Base-by-base conservation (phyloP, 2,329 filamentous ascomycete genomes). In the Penicillium sp. region DNA sequence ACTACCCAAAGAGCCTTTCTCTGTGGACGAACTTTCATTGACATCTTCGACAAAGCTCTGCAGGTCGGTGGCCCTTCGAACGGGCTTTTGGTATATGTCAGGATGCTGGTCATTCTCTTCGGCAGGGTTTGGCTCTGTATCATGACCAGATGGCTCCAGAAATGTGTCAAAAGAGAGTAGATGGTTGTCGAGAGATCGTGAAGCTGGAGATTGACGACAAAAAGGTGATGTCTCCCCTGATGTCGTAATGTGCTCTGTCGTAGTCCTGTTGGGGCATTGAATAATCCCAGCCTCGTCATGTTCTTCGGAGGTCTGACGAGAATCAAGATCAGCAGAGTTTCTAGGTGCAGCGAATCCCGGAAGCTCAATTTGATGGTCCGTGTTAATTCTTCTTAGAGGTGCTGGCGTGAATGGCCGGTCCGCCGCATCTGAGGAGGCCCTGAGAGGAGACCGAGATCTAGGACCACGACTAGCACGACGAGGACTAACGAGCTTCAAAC, bases 31-130 rank as follows among this genome's bases (percentile, higher is more conserved):
- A 12, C 45, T 34, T 23, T 45, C 48, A 15, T 38, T 34, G 24
- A 15, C 15, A 42, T 51, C 48, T 13, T 41, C 48, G 16, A 51
- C 48, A 36, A 45, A 51, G 48, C 48, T 51, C 42, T 51, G 42
- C 4, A 26, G 21, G 9, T 26, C 42, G 21, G 28, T 36, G 6
- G 39, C 5, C 4, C 21, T 42, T 26, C 21, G 39, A 21, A 16
- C 6, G 13, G 15, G 39, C 8, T 16, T 42, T 16, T 12, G 39
- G 24, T 2, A 8, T 16, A 4, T 9, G 39, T 23, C 39, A 42
- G 9, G n/a, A 10, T 39, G 36, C 9, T 23, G 21, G 1, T 26
- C 38, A 15, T 2, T 24, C 13, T 21, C 38, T 16, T 5, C 13
- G 24, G 10, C 13, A 41, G 13, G 4, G 15, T n/a, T 41, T 5